Base-by-base conservation (phyloP, 768 basidiomycete species). In the Gyrodon lividus region DNA sequence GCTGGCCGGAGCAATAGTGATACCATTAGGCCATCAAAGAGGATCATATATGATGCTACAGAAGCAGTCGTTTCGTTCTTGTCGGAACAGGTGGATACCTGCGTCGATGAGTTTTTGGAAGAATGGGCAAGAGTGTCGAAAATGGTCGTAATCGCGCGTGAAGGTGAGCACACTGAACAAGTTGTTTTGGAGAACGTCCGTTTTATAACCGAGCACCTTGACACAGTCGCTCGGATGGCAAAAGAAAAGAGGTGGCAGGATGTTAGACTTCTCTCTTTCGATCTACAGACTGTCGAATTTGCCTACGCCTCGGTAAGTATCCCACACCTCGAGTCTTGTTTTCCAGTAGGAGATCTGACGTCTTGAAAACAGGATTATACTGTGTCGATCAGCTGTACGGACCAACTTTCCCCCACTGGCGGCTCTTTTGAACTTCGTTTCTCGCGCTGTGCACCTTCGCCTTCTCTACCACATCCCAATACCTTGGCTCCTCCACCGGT, bases 121-220 rank as follows among this genome's bases (percentile, higher is more conserved):
- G 92, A 94, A 68, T 96, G 93, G 92, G 89, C 90, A 35, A 77
- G 88, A 40, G 89, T 96, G 26, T 91, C 90, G 17, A 95, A 93
- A 70, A 92, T 94, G 80, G 90, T 94, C 12, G 89, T 94, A 23
- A 92, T 96, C 49, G 93, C 92, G 12, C 82, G 91, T 53, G 90
- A 94, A 74, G 83, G 92, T 90, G 63, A 51, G 75, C 61, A n/a
- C 43, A 10, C 50, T 35, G 39, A 3, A 24, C 13, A 20, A 1
- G 0, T 9, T 39, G 1, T 24, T 17, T 42, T 23, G 14, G 24
- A 22, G 17, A 24, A 28, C 3, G 3, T 39, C 0, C 20, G 1
- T 48, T 39, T 40, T 16, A 53, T 57, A 12, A 54, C 26, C 24
- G 28, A 14, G 5, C 20, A 33, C 43, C 2, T 47, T 28, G 46